Base-by-base conservation (phyloP, 1,284 basidiomycete species). In the Microbotryomycetes sp. region DNA sequence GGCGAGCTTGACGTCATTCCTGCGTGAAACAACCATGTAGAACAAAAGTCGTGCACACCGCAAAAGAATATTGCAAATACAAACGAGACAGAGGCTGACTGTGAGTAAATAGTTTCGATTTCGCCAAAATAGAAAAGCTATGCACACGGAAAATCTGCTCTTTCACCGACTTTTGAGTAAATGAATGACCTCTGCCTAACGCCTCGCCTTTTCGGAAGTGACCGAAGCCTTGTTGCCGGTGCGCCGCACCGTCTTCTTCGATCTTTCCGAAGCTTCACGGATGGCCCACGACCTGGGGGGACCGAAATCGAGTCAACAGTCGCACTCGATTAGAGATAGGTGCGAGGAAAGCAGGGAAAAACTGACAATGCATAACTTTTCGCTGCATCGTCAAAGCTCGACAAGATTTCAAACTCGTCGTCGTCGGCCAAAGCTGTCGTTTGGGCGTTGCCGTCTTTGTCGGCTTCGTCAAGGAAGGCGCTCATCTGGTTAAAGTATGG, bases 321-420 rank as follows among this genome's bases (percentile, higher is more conserved):
- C n/a, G n/a, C n/a, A n/a, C n/a, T n/a, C n/a, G n/a, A n/a, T n/a
- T n/a, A n/a, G 16, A 49, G 15, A 18, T 27, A 30, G 9, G 49
- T 18, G 24, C 26, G 23, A 30, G 7, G 41, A 1, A 3, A 15
- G 9, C 52, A 63, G 56, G 26, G 30, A 87, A 88, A 88, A 89
- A 45, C 88, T 88, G 2, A 65, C 60, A 91, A 80, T 73, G 91
- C 85, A 70, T 93, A 94, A 11, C 89, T 86, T 78, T 83, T 86
- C 72, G 85, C 86, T 26, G 90, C 89, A 77, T 94, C 91, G 85
- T 74, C 75, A 68, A 75, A 79, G 4, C 70, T 72, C 3, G 70
- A 73, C n/a, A 78, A 71, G 52, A 78, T 74, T n/a, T 65, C 66
- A 47, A 62, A 60, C 23, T 61, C 61, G 46, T 67, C 67, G 45